Percentiles rank a stretch among this genome's conserved stretches.
These are phyloP conservation scores for Verticillium nubilum DNA, from an alignment of 2,329 filamentous ascomycete genomes.

Conservation along the genomic window DNA sequence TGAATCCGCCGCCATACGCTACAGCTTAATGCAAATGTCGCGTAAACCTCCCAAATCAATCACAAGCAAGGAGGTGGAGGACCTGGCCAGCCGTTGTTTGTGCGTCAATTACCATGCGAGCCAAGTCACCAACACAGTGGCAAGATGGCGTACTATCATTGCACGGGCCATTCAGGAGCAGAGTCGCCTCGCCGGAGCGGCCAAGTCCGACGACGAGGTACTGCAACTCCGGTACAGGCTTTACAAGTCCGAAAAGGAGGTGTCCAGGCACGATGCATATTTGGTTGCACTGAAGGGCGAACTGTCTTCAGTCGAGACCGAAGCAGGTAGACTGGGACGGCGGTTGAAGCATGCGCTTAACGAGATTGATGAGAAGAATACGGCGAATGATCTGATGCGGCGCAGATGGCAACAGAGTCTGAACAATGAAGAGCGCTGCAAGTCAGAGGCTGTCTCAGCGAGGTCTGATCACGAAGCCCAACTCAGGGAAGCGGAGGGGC, in stretches of 20 bases:
- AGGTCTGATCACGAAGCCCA: background rate
- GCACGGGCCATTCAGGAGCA: constrained; percentile 30
- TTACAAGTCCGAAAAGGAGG: background rate
- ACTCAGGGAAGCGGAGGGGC: background rate
- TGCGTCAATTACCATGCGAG: background rate
- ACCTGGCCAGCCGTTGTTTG: background rate
- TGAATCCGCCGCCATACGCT: background rate
- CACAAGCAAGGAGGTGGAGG: background rate
- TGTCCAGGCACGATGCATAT: background rate
- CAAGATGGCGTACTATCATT: constrained; percentile 19
- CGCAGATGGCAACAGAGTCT: background rate
- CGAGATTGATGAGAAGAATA: background rate
- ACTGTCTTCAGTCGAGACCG: background rate
- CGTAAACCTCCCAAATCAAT: background rate
- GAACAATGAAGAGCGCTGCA: background rate
- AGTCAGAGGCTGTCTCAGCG: background rate
- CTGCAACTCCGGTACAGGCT: background rate
- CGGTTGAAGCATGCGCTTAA: background rate
- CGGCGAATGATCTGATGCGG: background rate
- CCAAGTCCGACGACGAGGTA: background rate
- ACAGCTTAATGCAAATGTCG: background rate
- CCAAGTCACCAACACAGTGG: background rate
- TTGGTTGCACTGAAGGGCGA: background rate
- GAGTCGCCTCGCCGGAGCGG: constrained; percentile 36
- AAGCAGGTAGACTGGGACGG: background rate